A percentile compares a stretch with the other conserved stretches of the same genome.
These are phyloP conservation scores for Fraxinus cuspidata DNA, from an alignment of 257 asterid species.

Conservation along the genomic window DNA sequence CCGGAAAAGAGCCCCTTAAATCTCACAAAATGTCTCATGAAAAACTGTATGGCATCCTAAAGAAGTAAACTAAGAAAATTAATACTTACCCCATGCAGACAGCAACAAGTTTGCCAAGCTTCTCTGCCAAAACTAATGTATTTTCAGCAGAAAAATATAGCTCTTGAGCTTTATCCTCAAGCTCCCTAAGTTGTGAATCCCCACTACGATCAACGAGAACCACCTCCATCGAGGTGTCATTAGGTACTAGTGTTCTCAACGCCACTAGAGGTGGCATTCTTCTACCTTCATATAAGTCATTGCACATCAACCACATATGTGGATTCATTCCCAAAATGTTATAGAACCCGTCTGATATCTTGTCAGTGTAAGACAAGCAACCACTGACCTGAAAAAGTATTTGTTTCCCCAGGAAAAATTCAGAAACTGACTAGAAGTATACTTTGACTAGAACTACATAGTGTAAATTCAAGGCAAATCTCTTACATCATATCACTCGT, in stretches of 20 bases:
- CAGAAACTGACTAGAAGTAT: not conserved
- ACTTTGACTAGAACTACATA: not conserved
- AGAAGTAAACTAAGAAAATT: constrained; percentile 13
- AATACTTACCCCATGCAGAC: constrained; percentile 77
- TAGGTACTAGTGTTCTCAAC: constrained; percentile 61
- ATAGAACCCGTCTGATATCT: constrained; percentile 87
- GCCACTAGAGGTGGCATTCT: constrained; percentile 73
- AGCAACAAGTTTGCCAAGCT: constrained; percentile 94
- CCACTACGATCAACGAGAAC: constrained; percentile 80
- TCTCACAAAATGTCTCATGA: constrained; percentile 34
- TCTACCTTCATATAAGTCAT: constrained; percentile 69
- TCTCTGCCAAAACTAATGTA: constrained; percentile 65
- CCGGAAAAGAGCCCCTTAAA: constrained; percentile 83
- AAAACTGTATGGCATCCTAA: constrained; percentile 18
- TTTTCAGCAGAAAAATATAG: constrained; percentile 75
- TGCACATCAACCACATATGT: constrained; percentile 89
- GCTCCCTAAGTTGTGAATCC: constrained; percentile 79
- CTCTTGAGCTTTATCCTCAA: constrained; percentile 94
- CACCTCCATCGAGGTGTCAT: constrained; percentile 77
- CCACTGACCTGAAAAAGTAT: constrained; percentile 70
- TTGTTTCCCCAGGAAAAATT: not conserved
- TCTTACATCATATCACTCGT: not conserved
- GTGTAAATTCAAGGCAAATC: not conserved
- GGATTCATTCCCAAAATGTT: constrained; percentile 92
- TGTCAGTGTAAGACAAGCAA: constrained; percentile 77